These are phyloP conservation scores for Chaetomiaceae sp. DNA, from an alignment of 2,329 filamentous ascomycete species.

Conservation along the genomic window DNA sequence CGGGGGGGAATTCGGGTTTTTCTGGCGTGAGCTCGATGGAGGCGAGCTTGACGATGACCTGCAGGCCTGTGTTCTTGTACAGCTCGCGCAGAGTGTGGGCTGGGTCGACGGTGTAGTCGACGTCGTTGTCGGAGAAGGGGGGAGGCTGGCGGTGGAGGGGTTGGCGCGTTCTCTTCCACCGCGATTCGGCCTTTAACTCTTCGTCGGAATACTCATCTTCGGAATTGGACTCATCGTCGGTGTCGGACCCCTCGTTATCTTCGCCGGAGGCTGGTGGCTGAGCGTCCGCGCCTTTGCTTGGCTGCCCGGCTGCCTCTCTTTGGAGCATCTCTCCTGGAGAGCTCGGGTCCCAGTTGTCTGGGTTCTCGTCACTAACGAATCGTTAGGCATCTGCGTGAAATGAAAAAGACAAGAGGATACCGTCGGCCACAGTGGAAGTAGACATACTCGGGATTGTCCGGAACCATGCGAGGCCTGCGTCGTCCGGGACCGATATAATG, in stretches of 20 bases:
- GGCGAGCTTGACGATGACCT: constrained; percentile 61
- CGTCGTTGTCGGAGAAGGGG: constrained; percentile 4
- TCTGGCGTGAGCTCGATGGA: constrained; percentile 55
- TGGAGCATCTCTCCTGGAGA: not conserved
- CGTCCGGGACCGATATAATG: not conserved
- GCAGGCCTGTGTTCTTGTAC: constrained; percentile 42
- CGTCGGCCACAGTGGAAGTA: not conserved
- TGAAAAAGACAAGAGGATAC: no score
- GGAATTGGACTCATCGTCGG: not conserved
- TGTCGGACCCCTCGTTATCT: no score
- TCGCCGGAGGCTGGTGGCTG: not conserved
- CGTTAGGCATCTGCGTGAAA: not conserved
- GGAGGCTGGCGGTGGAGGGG: constrained; percentile 14
- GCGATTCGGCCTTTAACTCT: no score
- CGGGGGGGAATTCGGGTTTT: constrained; percentile 44
- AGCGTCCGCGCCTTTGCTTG: not conserved
- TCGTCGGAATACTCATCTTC: not conserved
- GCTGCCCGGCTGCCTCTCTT: not conserved
- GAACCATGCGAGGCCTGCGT: not conserved
- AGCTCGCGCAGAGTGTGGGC: constrained; percentile 17
- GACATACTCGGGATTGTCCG: not conserved
- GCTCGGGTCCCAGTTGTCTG: not conserved
- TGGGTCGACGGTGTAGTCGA: constrained; percentile 17
- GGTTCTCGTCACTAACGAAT: not conserved
- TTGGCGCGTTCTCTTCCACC: constrained; percentile 10